phyloP scores from a whole-genome alignment of 352 stramenopile species.

The Hyaloperonospora brassicae region DNA sequence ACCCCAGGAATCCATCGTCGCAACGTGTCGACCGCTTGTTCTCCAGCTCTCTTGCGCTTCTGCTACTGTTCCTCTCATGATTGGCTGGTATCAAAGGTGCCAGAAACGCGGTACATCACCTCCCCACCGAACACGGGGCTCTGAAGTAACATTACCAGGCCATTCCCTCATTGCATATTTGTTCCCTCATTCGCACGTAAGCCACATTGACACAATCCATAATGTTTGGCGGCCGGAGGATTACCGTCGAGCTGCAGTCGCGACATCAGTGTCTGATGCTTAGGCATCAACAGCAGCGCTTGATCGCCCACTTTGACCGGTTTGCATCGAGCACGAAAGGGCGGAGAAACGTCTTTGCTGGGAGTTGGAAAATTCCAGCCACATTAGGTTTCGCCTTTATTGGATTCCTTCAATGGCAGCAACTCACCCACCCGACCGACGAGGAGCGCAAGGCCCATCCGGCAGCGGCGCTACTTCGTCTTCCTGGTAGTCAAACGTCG shows the following conservation, averaged over 20 bases:
- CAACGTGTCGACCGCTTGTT: conserved; percentile 1
- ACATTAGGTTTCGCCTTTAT: conserved; percentile 61
- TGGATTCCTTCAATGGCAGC: conserved; percentile 59
- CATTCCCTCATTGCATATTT: not conserved
- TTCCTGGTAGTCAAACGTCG: conserved; percentile 42
- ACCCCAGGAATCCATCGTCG: conserved; percentile 76
- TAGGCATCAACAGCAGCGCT: not conserved
- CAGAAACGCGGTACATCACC: conserved; percentile 7
- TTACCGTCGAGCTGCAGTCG: conserved; percentile 5
- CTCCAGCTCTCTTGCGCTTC: conserved; percentile 5
- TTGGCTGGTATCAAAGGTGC: conserved; percentile 17
- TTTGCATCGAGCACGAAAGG: not conserved
- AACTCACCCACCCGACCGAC: conserved; percentile 55
- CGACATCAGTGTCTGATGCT: conserved; percentile 14
- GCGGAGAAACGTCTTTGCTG: conserved; percentile 14
- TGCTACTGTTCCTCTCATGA: conserved; percentile 11
- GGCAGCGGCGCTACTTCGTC: conserved; percentile 34
- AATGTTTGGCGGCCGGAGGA: conserved; percentile 6
- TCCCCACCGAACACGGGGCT: too few species aligned
- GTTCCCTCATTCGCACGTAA: too few species aligned
- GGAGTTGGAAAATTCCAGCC: conserved; percentile 63
- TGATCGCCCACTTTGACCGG: not conserved
- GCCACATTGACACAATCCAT: not conserved
- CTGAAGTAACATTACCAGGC: too few species aligned
- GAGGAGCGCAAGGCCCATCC: conserved; percentile 56